Conservation (phyloP, 495 filamentous ascomycete species). For the Neurospora intermedia region DNA sequence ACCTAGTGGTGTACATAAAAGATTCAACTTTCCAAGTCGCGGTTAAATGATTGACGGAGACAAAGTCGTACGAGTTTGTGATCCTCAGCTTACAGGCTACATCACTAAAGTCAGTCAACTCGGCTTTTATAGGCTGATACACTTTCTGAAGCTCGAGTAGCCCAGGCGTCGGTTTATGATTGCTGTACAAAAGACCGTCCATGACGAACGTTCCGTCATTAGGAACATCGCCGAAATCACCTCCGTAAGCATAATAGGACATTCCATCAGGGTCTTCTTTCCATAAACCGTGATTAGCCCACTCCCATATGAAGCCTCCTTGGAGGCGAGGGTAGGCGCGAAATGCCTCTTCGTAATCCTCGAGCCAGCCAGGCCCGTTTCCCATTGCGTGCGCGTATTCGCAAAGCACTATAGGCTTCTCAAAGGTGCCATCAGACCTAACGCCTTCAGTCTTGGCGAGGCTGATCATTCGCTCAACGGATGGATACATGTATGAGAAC, state of each 20-base stretch:
- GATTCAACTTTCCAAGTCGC: constrained; percentile 12
- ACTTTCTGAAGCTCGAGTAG: constrained; percentile 51
- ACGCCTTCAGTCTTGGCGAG: constrained; percentile 29
- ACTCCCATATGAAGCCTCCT: constrained; percentile 66
- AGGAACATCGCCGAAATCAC: constrained; percentile 55
- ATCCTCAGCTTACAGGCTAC: constrained; percentile 18
- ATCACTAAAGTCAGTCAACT: constrained; percentile 4
- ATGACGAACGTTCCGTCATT: constrained; percentile 57
- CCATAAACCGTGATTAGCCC: constrained; percentile 59
- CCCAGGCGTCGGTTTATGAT: constrained; percentile 49
- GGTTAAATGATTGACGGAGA: constrained; percentile 34
- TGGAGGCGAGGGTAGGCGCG: constrained; percentile 46
- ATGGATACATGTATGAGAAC: constrained; percentile 56
- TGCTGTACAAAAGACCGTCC: constrained; percentile 50
- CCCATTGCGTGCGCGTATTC: constrained; percentile 67
- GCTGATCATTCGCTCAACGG: constrained; percentile 37
- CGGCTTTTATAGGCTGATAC: constrained; percentile 39
- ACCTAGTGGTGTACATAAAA: constrained; percentile 3
- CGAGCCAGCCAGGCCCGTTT: constrained; percentile 55
- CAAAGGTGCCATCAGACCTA: constrained; percentile 27
- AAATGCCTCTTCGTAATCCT: constrained; percentile 56
- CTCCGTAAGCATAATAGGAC: constrained; percentile 54
- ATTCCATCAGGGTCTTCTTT: constrained; percentile 37
- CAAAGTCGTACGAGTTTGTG: constrained; percentile 44
- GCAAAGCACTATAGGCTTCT: constrained; percentile 51